Conservation (phyloP, 495 filamentous ascomycete species). For the Hapsidospora chrysogenum region DNA sequence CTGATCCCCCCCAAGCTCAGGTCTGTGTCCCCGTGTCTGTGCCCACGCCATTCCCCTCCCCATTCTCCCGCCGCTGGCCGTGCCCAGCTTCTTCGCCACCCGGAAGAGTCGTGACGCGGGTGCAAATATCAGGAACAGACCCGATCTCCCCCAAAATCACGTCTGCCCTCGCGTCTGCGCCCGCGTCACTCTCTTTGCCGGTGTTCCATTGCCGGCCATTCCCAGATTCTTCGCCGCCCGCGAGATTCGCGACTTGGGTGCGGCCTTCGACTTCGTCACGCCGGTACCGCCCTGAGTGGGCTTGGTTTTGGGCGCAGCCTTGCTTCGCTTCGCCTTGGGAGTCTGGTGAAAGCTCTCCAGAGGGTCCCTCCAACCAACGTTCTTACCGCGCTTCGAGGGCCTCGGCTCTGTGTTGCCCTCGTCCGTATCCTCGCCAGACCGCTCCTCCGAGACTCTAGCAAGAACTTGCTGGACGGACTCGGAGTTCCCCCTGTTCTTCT, state of each 20-base stretch:
- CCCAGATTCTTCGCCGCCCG: background rate
- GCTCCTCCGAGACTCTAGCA: background rate
- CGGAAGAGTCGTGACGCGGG: too few species aligned
- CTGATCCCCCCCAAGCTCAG: too few species aligned
- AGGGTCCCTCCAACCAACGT: constrained; percentile 1
- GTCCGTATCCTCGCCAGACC: background rate
- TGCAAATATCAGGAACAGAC: too few species aligned
- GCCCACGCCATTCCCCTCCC: too few species aligned
- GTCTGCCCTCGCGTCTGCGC: background rate
- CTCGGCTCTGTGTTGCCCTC: background rate
- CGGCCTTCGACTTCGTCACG: background rate
- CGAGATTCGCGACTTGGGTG: background rate
- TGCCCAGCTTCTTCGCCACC: too few species aligned
- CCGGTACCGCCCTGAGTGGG: background rate
- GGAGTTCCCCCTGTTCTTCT: constrained; percentile 1
- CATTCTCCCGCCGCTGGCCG: too few species aligned
- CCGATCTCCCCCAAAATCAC: too few species aligned
- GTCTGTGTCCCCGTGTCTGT: too few species aligned
- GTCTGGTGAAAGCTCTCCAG: background rate
- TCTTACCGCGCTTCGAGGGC: constrained; percentile 1
- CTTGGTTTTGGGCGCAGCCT: constrained; percentile 1
- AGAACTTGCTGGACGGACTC: background rate
- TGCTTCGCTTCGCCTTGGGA: background rate
- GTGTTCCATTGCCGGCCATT: background rate
- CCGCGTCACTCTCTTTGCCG: background rate